A percentile compares a stretch with the other conserved stretches of the same genome.
phyloP scores from a whole-genome alignment of 1,139 yeast species.

The Sugiyamaella neomexicana region DNA sequence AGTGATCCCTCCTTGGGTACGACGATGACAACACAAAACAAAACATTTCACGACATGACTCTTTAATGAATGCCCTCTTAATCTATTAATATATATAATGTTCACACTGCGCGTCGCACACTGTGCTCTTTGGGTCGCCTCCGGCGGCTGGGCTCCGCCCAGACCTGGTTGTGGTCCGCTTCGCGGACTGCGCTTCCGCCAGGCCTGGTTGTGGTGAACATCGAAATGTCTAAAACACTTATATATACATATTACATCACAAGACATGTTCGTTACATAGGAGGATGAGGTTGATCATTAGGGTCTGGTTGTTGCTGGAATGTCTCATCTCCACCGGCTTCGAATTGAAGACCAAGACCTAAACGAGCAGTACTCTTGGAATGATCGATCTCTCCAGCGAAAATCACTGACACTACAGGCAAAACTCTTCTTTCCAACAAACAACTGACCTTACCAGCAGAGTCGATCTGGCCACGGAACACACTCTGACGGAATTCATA shows the following conservation, averaged over 20 bases:
- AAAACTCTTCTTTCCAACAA: slow-evolving; percentile 90
- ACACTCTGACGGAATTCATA: slow-evolving; percentile 96
- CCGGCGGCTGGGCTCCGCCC: slow-evolving; percentile 12
- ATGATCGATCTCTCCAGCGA: slow-evolving; percentile 95
- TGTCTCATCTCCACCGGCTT: slow-evolving; percentile 91
- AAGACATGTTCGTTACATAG: slow-evolving; percentile 31
- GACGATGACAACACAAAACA: slow-evolving; percentile 13
- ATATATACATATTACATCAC: slow-evolving; percentile 15
- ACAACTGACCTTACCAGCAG: slow-evolving; percentile 86
- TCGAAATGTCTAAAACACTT: slow-evolving; percentile 12
- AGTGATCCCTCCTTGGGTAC: slow-evolving; percentile 28
- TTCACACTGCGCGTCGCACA: not conserved
- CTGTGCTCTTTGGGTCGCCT: not conserved
- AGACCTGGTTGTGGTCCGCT: slow-evolving; percentile 2
- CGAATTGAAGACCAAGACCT: slow-evolving; percentile 94
- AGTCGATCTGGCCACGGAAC: slow-evolving; percentile 93
- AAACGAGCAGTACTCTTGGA: slow-evolving; percentile 76
- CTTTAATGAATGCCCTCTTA: not conserved
- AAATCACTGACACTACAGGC: slow-evolving; percentile 85
- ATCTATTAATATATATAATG: not conserved
- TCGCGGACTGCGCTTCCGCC: not conserved
- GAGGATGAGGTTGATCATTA: slow-evolving; percentile 36
- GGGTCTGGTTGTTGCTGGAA: slow-evolving; percentile 40
- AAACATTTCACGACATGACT: not conserved
- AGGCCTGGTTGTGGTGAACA: not conserved